Base-by-base conservation (phyloP, 371 early-diverging fungal genomes). In the Mucor velutinosus region DNA sequence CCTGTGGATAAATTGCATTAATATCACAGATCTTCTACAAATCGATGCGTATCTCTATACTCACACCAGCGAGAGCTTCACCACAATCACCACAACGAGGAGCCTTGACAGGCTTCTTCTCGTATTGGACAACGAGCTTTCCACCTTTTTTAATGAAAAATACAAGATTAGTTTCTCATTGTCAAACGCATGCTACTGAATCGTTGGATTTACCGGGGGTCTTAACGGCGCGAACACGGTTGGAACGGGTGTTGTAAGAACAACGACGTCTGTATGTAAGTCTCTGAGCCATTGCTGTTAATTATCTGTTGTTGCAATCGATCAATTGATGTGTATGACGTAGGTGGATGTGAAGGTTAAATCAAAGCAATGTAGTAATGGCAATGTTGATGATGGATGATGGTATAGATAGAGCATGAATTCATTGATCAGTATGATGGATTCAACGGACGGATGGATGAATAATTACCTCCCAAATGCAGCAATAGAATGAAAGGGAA, bases 61-160 rank as follows among this genome's bases (percentile, higher is more conserved):
- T 83, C 86, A 94, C 91, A 75, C 98, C 98, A 68, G 93, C 79
- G 64, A 98, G 93, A 64, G 86, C 84, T 68, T 83, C 84, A 75
- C 97, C 97, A 82, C 97, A 97, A 90, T 97, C 99, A 86, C 99
- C 99, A 87, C 99, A 98, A 77, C 93, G 92, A 75, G 96, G 93
- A 72, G 90, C 93, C 80, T 87, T 89, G 76, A 92, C 94, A 69
- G 90, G 90, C 93, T 98, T 98, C 89, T 90, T 92, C 74, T 93
- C 89, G 87, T 96, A 92, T 70, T 92, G 95, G 87, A 89, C 90
- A 76, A 91, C 92, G 67, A 97, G 89, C 84, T 90, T 91, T 84
- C 95, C 97, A 87, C 95, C 92, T 51, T 49, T 47, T 47, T n/a
- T 45, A 90, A 70, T 14, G 47, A 12, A n/a, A 32, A 61, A 21